Base-by-base conservation (phyloP, 371 early-diverging fungal genomes). In the Lichtheimia hyalospora region DNA sequence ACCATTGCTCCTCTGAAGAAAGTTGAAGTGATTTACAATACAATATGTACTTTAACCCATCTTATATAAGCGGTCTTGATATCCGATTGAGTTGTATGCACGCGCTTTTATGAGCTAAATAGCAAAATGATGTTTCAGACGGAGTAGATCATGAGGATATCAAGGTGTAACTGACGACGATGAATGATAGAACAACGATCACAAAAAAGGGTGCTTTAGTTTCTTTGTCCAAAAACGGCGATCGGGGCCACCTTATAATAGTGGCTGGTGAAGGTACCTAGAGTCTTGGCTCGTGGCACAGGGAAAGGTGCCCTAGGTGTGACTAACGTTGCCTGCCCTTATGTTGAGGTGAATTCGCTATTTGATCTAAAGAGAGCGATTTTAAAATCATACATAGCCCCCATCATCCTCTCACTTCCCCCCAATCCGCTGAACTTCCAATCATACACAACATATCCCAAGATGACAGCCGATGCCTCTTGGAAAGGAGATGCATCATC, bases 251-350 rank as follows among this genome's bases (percentile, higher is more conserved):
- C 20, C n/a, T 7, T 12, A 55, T 23, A 55, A 55, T 23, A 55
- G 56, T 55, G 56, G 56, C 56, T 55, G 56, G 56, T 48, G 60
- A 8, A n/a, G 53, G 61, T 50, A 48, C 54, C 53, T 39, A 40
- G 42, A 15, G 51, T 60, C 54, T 54, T 54, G 54, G 54, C 54
- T 55, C 46, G 56, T 55, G 20, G 56, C 56, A 55, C 56, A 55
- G 56, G 18, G 44, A 55, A 55, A 43, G 46, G n/a, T 46, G 43
- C 42, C 42, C 56, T 34, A 34, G 44, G 41, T 55, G 56, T 55
- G 56, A 46, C 46, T 46, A n/a, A 18, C 46, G 46, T 46, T 21
- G n/a, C 44, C 44, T 15, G 44, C 25, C 25, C 15, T 41, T 54
- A 54, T 23, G 7, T 46, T 54, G 56, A 55, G 56, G 41, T 55